A percentile compares a stretch with the other conserved stretches of the same genome.
These are phyloP conservation scores for Camelina neglecta DNA, from an alignment of 345 rosid genomes.

Conservation along the genomic window DNA sequence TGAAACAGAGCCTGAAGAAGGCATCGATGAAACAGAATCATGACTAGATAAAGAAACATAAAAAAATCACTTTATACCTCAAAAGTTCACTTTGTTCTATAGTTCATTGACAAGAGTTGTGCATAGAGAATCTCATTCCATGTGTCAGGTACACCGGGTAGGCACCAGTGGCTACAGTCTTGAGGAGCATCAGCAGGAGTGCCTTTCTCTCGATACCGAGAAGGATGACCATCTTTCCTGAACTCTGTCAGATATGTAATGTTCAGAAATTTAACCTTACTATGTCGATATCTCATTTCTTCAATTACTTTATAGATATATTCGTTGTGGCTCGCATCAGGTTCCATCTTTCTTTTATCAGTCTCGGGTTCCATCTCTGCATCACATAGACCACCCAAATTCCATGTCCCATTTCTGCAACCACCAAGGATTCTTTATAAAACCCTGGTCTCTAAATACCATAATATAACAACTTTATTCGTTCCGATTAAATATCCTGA, in stretches of 20 bases:
- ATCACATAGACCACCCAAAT: conserved; percentile 72
- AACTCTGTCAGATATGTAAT: conserved; percentile 72
- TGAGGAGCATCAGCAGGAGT: conserved; percentile 70
- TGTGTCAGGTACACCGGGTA: conserved; percentile 84
- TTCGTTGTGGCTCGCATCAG: conserved; percentile 60
- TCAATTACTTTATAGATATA: conserved; percentile 55
- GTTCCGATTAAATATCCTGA: conserved; percentile 15
- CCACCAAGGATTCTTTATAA: not conserved
- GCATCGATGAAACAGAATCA: conserved; percentile 48
- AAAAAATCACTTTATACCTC: conserved; percentile 29
- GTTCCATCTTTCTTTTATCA: conserved; percentile 47
- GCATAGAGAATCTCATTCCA: conserved; percentile 92
- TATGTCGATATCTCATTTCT: conserved; percentile 50
- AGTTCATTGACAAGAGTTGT: conserved; percentile 60
- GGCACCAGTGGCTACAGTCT: conserved; percentile 97
- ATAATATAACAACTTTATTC: not conserved
- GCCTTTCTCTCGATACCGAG: conserved; percentile 69
- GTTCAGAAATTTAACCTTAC: conserved; percentile 67
- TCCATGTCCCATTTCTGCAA: conserved; percentile 80
- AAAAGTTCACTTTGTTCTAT: conserved; percentile 35
- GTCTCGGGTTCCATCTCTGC: conserved; percentile 61
- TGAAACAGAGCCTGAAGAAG: conserved; percentile 62
- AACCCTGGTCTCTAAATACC: not conserved
- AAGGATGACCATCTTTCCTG: conserved; percentile 81
- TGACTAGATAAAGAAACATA: conserved; percentile 38